phyloP scores from a whole-genome alignment of 495 filamentous ascomycete species.

The Talaromyces liani region DNA sequence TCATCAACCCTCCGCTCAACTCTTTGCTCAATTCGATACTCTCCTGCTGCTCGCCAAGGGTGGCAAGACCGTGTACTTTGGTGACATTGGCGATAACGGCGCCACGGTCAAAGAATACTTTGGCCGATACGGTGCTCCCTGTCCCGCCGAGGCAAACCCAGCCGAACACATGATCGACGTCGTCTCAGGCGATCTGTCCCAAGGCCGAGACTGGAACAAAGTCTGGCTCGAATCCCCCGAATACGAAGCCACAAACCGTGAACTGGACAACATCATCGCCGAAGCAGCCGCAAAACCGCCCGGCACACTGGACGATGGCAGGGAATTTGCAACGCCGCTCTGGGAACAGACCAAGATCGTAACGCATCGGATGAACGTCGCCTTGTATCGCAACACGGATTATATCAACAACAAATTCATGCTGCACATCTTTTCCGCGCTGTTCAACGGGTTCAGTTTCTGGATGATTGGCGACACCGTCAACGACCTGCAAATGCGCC shows the following conservation, averaged over 20 bases:
- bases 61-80: constrained; percentile 68
- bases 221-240: constrained; percentile 56
- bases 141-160: constrained; percentile 65
- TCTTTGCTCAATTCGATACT: constrained; percentile 70
- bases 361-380: constrained; percentile 47
- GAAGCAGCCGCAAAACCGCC: constrained; percentile 27
- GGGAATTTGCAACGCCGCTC: constrained; percentile 52
- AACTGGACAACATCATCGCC: constrained; percentile 48
- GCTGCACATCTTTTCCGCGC: constrained; percentile 25
- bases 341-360: constrained; percentile 50
- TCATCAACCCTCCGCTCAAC: constrained; percentile 64
- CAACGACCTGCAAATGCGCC: constrained; percentile 21
- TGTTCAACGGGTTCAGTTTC: constrained; percentile 38
- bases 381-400: constrained; percentile 53
- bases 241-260: constrained; percentile 29
- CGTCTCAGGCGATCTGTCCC: constrained; percentile 40
- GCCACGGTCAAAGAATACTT: constrained; percentile 61
- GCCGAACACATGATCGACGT: constrained; percentile 93
- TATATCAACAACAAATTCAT: constrained; percentile 60
- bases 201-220: constrained; percentile 51
- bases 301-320: constrained; percentile 27
- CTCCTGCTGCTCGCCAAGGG: constrained; percentile 61
- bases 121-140: constrained; percentile 63
- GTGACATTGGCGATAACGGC: constrained; percentile 50
- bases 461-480: constrained; percentile 28